These are phyloP conservation scores for Lasiodiplodia sp. DNA, from an alignment of 2,329 filamentous ascomycete genomes.

Conservation along the genomic window DNA sequence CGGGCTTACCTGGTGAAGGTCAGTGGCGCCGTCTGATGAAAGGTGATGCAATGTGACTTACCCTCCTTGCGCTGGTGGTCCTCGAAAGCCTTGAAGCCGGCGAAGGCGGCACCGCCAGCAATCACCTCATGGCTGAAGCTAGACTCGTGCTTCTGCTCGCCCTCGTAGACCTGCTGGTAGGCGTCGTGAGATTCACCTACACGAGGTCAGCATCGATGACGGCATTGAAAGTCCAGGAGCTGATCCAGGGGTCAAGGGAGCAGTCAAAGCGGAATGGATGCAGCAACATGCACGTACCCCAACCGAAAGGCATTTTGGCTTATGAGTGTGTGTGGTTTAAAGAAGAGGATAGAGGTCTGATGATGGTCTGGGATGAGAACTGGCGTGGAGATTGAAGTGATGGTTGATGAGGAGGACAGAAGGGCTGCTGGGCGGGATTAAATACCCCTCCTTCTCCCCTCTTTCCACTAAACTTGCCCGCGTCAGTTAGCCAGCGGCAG, in stretches of 20 bases:
- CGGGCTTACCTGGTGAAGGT: slow-evolving; percentile 64
- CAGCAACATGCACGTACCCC: slow-evolving; percentile 42
- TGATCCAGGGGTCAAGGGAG: not conserved
- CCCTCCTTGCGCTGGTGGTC: slow-evolving; percentile 75
- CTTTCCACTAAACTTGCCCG: not conserved
- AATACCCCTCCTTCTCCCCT: slow-evolving; percentile 17
- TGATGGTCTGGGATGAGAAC: not conserved
- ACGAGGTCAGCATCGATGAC: slow-evolving; percentile 19
- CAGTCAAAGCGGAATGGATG: not conserved
- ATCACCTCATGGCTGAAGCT: slow-evolving; percentile 76
- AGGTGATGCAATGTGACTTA: slow-evolving; percentile 43
- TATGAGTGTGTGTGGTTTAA: slow-evolving; percentile 15
- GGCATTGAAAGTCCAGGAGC: not conserved
- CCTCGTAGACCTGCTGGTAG: slow-evolving; percentile 63
- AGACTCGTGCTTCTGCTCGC: slow-evolving; percentile 62
- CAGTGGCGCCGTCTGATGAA: not conserved
- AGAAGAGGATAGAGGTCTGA: not conserved
- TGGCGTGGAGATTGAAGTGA: slow-evolving; percentile 11
- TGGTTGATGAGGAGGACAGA: slow-evolving; percentile 15
- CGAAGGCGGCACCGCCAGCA: slow-evolving; percentile 78
- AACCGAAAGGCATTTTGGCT: slow-evolving; percentile 54
- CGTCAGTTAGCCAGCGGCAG: not conserved
- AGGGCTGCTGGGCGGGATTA: slow-evolving; percentile 18
- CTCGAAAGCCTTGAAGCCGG: slow-evolving; percentile 81
- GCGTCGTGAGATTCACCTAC: slow-evolving; percentile 61